A percentile compares a stretch with the other conserved stretches of the same genome.
Evolutionary conservation across 106 monocot genomes (phyloP).

Genomic region (Triglochin maritima): DNA sequence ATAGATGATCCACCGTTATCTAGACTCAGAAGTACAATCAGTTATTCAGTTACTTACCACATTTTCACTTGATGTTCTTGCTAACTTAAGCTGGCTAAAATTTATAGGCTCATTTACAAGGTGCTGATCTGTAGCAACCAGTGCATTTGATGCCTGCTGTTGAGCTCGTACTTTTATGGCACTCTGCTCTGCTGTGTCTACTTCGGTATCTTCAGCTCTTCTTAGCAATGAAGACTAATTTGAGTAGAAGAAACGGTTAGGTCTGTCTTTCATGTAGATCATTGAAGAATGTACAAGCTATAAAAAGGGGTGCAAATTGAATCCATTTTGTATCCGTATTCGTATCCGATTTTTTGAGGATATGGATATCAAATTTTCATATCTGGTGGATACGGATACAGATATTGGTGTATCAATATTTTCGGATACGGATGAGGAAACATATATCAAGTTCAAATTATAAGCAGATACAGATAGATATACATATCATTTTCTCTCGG

Average conservation of each 20-base stretch:
- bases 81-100: constrained; percentile 48
- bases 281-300: too few relatives aligned
- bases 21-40: not conserved
- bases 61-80: constrained; percentile 61
- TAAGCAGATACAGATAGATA: too few relatives aligned
- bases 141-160: constrained; percentile 82
- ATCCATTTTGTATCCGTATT: too few relatives aligned
- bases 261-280: too few relatives aligned
- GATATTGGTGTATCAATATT: too few relatives aligned
- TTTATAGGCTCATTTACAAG: constrained; percentile 62
- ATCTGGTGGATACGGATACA: too few relatives aligned
- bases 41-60: constrained; percentile 30
- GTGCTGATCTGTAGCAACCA: constrained; percentile 75
- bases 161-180: constrained; percentile 85
- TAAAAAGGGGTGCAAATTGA: too few relatives aligned
- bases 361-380: too few relatives aligned
- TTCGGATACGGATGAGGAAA: too few relatives aligned
- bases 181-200: constrained; percentile 97
- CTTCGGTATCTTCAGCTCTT: constrained; percentile 87
- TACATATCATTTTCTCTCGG: too few relatives aligned
- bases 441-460: too few relatives aligned
- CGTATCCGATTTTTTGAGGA: too few relatives aligned
- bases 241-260: not conserved
- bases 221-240: constrained; percentile 76
- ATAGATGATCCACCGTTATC: not conserved